Percentiles rank a stretch among this genome's conserved stretches.
Conservation (phyloP, 2,329 filamentous ascomycete genomes). For the Pleurostoma richardsiae region DNA sequence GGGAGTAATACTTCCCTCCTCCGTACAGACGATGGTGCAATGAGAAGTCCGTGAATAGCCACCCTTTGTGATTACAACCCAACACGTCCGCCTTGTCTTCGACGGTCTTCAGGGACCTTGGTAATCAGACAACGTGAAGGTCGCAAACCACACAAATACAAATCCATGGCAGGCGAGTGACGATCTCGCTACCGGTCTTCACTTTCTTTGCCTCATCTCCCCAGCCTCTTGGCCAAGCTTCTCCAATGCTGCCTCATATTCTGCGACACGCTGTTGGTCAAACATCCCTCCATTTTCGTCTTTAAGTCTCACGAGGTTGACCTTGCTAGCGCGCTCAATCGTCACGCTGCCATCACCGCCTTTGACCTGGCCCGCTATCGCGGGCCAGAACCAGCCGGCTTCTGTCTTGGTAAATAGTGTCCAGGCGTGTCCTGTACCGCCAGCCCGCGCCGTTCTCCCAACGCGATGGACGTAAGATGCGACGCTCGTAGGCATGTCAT, state of each 20-base stretch:
- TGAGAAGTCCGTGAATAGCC: no score
- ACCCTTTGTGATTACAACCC: no score
- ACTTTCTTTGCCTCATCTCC: constrained; percentile 16
- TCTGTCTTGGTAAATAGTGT: constrained; percentile 79
- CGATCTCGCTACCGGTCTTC: background rate
- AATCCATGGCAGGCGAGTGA: no score
- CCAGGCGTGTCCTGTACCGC: constrained; percentile 72
- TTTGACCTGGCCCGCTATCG: constrained; percentile 58
- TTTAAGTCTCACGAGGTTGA: constrained; percentile 42
- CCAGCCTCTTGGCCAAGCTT: constrained; percentile 57
- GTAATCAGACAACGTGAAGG: no score
- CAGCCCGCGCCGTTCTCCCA: constrained; percentile 83
- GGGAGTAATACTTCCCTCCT: no score
- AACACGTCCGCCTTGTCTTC: no score
- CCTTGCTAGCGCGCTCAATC: constrained; percentile 34
- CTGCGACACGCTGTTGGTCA: constrained; percentile 36
- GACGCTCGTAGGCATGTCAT: constrained; percentile 79
- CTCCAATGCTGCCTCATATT: constrained; percentile 54
- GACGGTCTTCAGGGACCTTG: no score
- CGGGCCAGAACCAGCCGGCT: constrained; percentile 87
- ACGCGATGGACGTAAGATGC: constrained; percentile 88
- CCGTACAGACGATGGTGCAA: no score
- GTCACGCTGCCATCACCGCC: constrained; percentile 36
- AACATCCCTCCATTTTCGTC: constrained; percentile 31
- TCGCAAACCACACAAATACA: no score